Evolutionary conservation across 306 rosid genomes (phyloP), one percentile per base, ranked within the genome.

Genomic region (Ormosia emarginata): DNA sequence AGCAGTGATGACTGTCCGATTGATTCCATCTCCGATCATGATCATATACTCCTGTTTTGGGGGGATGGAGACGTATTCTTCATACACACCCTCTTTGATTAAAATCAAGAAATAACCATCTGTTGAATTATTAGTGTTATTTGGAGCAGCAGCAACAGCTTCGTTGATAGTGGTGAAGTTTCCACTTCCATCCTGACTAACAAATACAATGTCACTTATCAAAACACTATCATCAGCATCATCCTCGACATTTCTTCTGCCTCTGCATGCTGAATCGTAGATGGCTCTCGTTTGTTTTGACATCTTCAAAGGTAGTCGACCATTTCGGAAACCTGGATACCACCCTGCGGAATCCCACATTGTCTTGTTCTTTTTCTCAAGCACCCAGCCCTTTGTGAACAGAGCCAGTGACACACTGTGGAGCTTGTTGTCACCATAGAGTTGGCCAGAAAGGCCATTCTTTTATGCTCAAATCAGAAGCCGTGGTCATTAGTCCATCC

Each of bases 21-120:
- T 89, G 40, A 89, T 91, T 1, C 97, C 95, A 4, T 89, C 94
- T 32, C 95, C 95, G 18, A 93, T 79, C 84, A 91, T 86, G 91
- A 91, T 88, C 84, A 91, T 32, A 55, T 85, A 76, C 70, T 52
- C 70, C 77, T 89, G 89, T 29, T 82, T 67, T 76, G 78, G 83
- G 2, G 89, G 82, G 74, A 93, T 74, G 7, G 85, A 82, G 13
- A 91, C 88, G 33, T 91, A 86, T 78, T 92, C 95, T 77, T 92
- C 88, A 36, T 92, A 92, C 46, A 92, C 82, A 39, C 93, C 96
- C 3, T 84, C 92, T 0, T 62, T 68, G 34, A 90, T 86, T 47
- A 85, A 91, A 36, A 90, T 86, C 90, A 91, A 34, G 84, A 85
- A 90, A 71, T 91, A 91, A 0, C 92, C 92, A 8, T 85, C 52